Conservation (phyloP, 805 yeast genomes). For the Pichia insulana region DNA sequence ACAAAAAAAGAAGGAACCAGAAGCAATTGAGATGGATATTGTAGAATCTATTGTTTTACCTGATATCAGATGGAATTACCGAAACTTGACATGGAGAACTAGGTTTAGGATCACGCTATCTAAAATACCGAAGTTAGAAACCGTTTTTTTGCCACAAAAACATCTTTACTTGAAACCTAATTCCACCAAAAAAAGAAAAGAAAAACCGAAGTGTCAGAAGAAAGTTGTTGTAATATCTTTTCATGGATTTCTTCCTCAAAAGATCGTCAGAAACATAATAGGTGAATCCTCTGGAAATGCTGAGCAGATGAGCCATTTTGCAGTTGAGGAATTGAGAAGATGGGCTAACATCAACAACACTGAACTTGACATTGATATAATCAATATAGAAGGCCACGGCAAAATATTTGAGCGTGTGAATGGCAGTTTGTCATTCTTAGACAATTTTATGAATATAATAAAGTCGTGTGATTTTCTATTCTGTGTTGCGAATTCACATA, state of each 20-base stretch:
- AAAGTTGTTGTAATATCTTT: conserved; percentile 82
- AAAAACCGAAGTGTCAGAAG: conserved; percentile 14
- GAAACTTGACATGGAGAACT: conserved; percentile 22
- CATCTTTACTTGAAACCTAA: conserved; percentile 23
- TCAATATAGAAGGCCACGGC: conserved; percentile 91
- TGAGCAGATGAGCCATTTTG: conserved; percentile 67
- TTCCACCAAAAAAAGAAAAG: conserved; percentile 4
- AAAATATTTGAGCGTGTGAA: conserved; percentile 75
- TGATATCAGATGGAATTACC: conserved; percentile 18
- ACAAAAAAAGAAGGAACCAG: background rate
- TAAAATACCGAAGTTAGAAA: conserved; percentile 8
- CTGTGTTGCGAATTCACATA: conserved; percentile 88
- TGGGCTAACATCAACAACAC: conserved; percentile 43
- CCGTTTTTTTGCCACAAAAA: conserved; percentile 20
- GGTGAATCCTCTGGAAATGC: conserved; percentile 96
- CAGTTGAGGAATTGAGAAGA: conserved; percentile 58
- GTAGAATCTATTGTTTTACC: conserved; percentile 22
- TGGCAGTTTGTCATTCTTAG: conserved; percentile 57
- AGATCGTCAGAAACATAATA: conserved; percentile 68
- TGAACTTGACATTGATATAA: conserved; percentile 56
- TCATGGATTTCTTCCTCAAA: conserved; percentile 91
- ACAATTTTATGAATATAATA: conserved; percentile 56
- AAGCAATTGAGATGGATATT: conserved; percentile 1
- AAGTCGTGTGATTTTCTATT: conserved; percentile 64
- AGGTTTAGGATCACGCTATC: conserved; percentile 20